Evolutionary conservation across 176 grass and related monocot genomes (phyloP).

Genomic region (Aegilops bicornis): DNA sequence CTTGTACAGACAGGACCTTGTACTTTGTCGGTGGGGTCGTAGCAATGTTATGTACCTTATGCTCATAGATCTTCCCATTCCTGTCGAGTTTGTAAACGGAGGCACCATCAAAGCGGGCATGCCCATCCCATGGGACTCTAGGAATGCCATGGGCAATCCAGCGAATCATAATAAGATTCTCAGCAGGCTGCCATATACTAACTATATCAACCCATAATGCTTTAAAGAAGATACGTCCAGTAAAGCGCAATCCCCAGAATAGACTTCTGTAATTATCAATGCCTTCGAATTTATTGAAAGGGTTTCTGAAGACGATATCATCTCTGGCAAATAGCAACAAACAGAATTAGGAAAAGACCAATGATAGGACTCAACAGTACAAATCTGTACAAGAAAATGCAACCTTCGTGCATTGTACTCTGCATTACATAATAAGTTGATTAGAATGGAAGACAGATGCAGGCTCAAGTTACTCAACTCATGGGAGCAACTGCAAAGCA

Average conservation of each 20-base stretch:
- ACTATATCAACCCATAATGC: conserved; percentile 81
- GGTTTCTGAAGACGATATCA: conserved; percentile 93
- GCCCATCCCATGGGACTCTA: conserved; percentile 82
- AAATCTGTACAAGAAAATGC: conserved; percentile 18
- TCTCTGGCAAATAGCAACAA: conserved; percentile 62
- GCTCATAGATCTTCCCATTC: conserved; percentile 92
- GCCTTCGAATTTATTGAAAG: conserved; percentile 76
- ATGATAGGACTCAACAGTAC: neutral
- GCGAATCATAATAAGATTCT: conserved; percentile 91
- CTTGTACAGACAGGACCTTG: conserved; percentile 64
- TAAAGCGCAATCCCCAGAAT: conserved; percentile 74
- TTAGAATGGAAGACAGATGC: neutral
- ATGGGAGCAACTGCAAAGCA: neutral
- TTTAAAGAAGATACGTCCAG: conserved; percentile 78
- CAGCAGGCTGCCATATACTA: conserved; percentile 92
- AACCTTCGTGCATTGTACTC: neutral
- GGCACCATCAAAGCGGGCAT: conserved; percentile 86
- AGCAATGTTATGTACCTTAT: conserved; percentile 84
- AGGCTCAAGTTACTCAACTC: neutral
- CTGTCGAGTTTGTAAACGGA: conserved; percentile 92
- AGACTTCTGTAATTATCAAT: conserved; percentile 85
- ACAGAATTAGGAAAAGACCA: conserved; percentile 21
- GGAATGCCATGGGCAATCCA: conserved; percentile 95
- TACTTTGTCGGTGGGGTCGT: conserved; percentile 72
- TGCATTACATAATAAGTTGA: neutral